Conservation (phyloP, 169 alveolate genomes). For the Babesia sp. region DNA sequence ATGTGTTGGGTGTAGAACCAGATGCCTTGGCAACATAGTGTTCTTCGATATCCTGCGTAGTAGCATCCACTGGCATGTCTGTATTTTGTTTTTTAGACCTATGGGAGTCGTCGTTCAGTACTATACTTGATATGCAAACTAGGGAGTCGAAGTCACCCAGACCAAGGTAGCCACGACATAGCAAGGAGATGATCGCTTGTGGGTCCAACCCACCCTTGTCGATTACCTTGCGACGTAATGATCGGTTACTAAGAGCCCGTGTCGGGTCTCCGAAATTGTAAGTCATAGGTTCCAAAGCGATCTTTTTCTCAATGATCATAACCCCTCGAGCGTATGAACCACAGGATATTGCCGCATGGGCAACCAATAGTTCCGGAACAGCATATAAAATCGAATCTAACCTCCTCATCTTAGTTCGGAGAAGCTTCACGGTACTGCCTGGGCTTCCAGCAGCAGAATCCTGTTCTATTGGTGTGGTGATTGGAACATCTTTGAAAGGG, state of each 20-base stretch:
- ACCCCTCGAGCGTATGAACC: constrained; percentile 63
- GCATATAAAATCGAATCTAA: constrained; percentile 20
- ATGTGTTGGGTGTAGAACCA: constrained; percentile 77
- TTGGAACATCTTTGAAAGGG: constrained; percentile 87
- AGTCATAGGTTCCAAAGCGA: constrained; percentile 17
- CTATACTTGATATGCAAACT: constrained; percentile 37
- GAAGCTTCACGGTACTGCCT: not conserved
- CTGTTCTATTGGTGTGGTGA: constrained; percentile 69
- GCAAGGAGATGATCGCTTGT: constrained; percentile 45
- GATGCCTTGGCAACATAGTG: not conserved
- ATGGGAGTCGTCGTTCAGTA: constrained; percentile 17
- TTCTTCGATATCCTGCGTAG: not conserved
- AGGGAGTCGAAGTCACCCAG: constrained; percentile 47
- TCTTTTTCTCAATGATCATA: constrained; percentile 41
- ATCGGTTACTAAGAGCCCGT: constrained; percentile 15
- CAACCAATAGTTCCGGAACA: constrained; percentile 43
- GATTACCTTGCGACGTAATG: not conserved
- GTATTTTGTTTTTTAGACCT: not conserved
- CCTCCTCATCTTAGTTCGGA: not conserved
- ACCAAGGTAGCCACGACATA: constrained; percentile 52
- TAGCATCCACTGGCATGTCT: not conserved
- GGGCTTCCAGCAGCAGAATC: not conserved
- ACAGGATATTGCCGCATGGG: constrained; percentile 62
- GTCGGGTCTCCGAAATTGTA: constrained; percentile 44
- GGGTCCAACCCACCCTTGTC: constrained; percentile 26